Conservation (phyloP, 2,329 filamentous ascomycete species). For the Thielaviopsis euricoi region DNA sequence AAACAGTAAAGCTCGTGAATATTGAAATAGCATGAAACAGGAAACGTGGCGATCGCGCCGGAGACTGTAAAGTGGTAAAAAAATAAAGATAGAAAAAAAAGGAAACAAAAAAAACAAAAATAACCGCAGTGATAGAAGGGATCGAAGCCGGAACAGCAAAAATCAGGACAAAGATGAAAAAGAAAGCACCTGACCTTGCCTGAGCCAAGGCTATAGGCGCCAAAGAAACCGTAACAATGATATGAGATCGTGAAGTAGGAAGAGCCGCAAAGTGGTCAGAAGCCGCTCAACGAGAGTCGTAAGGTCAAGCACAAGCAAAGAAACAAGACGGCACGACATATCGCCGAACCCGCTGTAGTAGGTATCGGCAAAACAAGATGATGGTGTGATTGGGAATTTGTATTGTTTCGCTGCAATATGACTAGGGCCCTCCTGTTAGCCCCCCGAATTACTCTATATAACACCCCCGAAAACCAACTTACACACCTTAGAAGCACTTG, state of each 20-base stretch:
- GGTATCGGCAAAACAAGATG: constrained; percentile 6
- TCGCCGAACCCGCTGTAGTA: not conserved
- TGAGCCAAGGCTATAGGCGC: not conserved
- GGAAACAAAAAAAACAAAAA: constrained; percentile 1
- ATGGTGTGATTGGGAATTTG: constrained; percentile 17
- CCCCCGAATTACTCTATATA: not conserved
- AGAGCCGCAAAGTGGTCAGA: not conserved
- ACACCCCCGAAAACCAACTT: constrained; percentile 7
- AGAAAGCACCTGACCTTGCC: not conserved
- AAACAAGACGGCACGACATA: not conserved
- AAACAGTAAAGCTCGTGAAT: constrained; percentile 7
- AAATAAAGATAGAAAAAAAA: constrained; percentile 26
- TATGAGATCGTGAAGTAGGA: not conserved
- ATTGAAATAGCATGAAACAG: constrained; percentile 6
- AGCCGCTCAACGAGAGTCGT: not conserved
- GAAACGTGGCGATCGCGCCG: not conserved
- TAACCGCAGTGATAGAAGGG: constrained; percentile 4
- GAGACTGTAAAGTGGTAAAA: not conserved
- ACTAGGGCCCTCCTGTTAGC: constrained; percentile 15
- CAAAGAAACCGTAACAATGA: not conserved
- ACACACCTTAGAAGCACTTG: constrained; percentile 97
- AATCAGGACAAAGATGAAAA: not conserved
- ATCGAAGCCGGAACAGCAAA: not conserved
- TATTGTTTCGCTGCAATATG: constrained; percentile 16
- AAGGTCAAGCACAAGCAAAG: not conserved